Conservation (phyloP, 768 basidiomycete genomes). For the Auriscalpium vulgare region DNA sequence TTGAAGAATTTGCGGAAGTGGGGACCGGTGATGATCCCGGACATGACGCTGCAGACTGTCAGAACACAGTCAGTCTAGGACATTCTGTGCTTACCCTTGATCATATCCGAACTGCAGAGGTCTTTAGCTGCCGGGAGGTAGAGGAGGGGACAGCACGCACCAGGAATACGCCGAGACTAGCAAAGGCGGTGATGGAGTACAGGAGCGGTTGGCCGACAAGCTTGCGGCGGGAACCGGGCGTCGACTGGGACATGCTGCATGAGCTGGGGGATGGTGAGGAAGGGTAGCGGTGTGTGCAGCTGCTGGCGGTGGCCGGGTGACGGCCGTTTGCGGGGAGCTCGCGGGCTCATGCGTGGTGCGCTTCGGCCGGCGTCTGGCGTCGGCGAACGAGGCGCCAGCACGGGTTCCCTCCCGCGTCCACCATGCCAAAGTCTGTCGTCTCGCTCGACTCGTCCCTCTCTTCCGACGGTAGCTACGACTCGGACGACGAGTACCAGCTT, state of each 20-base stretch:
- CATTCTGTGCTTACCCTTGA: conserved; percentile 52
- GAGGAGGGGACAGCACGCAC: conserved; percentile 35
- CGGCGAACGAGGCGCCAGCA: conserved; percentile 2
- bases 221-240: conserved; percentile 30
- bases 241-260: conserved; percentile 47
- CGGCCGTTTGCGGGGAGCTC: no score
- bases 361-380: neutral
- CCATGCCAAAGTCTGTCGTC: conserved; percentile 54
- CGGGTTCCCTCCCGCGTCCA: neutral
- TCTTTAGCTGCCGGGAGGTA: neutral
- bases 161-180: conserved; percentile 79
- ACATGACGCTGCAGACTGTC: conserved; percentile 58
- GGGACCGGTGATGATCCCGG: conserved; percentile 84
- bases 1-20: conserved; percentile 80
- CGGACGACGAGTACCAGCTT: conserved; percentile 59
- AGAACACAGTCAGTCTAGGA: conserved; percentile 10
- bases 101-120: conserved; percentile 69
- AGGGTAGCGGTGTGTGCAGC: conserved; percentile 2
- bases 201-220: conserved; percentile 75
- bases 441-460: conserved; percentile 51
- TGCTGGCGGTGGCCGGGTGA: conserved; percentile 5
- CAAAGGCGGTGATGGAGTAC: conserved; percentile 74
- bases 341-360: no score
- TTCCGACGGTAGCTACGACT: conserved; percentile 44
- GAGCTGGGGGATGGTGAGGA: conserved; percentile 12